phyloP scores from a whole-genome alignment of 2,329 filamentous ascomycete species.

The Pseudogymnoascus sp. region DNA sequence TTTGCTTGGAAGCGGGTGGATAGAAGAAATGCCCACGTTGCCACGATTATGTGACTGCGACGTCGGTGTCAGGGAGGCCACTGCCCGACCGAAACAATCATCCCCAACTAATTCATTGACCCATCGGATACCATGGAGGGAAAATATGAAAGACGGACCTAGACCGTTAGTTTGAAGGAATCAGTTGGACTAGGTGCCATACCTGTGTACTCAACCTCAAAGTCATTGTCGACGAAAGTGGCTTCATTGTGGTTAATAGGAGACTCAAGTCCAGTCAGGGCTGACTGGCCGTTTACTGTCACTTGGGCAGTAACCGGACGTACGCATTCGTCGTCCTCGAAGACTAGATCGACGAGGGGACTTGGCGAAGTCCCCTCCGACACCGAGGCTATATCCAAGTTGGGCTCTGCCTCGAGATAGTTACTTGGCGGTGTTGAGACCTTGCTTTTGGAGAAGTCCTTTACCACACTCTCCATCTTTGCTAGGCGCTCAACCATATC shows the following conservation, averaged over 20 bases:
- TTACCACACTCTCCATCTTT: conserved; percentile 16
- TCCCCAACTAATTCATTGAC: conserved; percentile 15
- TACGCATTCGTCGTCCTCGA: neutral
- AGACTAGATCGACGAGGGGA: neutral
- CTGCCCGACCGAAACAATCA: conserved; percentile 11
- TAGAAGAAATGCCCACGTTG: neutral
- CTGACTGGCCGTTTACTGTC: neutral
- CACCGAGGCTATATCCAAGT: neutral
- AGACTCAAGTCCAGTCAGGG: neutral
- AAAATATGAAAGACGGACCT: conserved; percentile 15
- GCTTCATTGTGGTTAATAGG: neutral
- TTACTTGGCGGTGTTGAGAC: neutral
- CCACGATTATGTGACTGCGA: neutral
- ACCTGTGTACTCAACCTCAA: neutral
- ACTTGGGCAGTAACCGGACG: neutral
- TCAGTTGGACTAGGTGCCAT: neutral
- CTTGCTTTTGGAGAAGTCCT: neutral
- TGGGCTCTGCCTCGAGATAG: neutral
- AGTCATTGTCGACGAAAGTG: neutral
- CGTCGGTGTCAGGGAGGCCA: neutral
- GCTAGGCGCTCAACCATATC: conserved; percentile 16
- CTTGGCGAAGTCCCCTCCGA: neutral
- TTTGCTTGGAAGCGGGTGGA: neutral
- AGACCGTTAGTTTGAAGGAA: conserved; percentile 11
- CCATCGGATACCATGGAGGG: conserved; percentile 12